Conservation (phyloP, 495 filamentous ascomycete genomes). For the Tuber calosporum region DNA sequence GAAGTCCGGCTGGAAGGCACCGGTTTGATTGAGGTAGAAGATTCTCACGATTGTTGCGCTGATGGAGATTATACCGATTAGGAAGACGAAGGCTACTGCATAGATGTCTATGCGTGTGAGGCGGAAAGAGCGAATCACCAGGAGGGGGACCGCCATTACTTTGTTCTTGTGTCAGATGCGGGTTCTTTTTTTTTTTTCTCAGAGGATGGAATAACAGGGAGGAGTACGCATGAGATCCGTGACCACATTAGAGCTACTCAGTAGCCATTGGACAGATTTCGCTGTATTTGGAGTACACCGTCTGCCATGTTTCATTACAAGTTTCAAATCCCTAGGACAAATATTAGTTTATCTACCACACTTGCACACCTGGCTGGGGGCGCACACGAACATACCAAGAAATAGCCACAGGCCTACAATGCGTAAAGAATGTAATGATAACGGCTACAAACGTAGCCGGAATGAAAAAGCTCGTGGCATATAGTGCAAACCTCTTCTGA, state of each 20-base stretch:
- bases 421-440: not conserved
- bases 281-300: slow-evolving; percentile 3
- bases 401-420: slow-evolving; percentile 1
- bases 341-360: not conserved
- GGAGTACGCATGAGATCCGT: not conserved
- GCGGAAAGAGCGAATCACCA: slow-evolving; percentile 1
- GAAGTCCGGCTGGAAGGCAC: not conserved
- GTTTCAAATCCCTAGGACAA: not conserved
- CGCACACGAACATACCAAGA: not conserved
- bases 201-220: not conserved
- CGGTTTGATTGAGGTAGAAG: not conserved
- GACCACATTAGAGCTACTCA: not conserved
- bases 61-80: not conserved
- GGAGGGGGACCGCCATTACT: not conserved
- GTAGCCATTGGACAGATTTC: not conserved
- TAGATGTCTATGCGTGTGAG: not conserved
- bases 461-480: not conserved
- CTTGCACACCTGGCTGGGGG: not conserved
- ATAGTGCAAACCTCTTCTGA: not conserved
- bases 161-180: not conserved
- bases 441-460: slow-evolving; percentile 1
- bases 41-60: not conserved
- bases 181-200: not conserved
- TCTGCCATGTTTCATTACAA: not conserved
- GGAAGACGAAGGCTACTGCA: not conserved